These are phyloP conservation scores for Capsella bursapastoris DNA, from an alignment of 345 rosid genomes.

Conservation along the genomic window DNA sequence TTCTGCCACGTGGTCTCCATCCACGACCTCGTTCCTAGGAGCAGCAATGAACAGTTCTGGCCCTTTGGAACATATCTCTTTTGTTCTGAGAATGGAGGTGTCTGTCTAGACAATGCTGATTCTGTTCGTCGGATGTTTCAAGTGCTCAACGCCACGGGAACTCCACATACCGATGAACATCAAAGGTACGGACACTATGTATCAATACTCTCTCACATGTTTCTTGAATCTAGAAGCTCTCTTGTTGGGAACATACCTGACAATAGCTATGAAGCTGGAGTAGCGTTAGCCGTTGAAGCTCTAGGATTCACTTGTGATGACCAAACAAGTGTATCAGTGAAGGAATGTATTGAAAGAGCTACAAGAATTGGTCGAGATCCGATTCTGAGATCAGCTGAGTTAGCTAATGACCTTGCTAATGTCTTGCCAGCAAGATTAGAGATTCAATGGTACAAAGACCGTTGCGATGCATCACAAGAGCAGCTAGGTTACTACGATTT, in stretches of 20 bases:
- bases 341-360: constrained; percentile 55
- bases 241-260: constrained; percentile 45
- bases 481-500: constrained; percentile 76
- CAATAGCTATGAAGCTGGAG: constrained; percentile 68
- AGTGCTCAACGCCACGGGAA: constrained; percentile 45
- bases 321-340: constrained; percentile 38
- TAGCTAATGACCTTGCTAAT: constrained; percentile 55
- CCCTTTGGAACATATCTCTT: constrained; percentile 79
- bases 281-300: constrained; percentile 69
- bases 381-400: constrained; percentile 52
- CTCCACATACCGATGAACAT: constrained; percentile 58
- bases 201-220: constrained; percentile 46
- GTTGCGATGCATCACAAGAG: constrained; percentile 56
- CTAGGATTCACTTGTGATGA: constrained; percentile 56
- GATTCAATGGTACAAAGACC: constrained; percentile 66
- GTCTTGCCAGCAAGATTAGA: constrained; percentile 56
- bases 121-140: constrained; percentile 61
- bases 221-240: constrained; percentile 52
- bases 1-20: constrained; percentile 72
- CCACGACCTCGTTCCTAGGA: constrained; percentile 61
- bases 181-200: constrained; percentile 62
- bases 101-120: constrained; percentile 66
- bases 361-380: constrained; percentile 56
- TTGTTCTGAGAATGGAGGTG: constrained; percentile 74
- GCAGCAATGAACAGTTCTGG: constrained; percentile 46